These are phyloP conservation scores for Tephrocybe sp. DNA, from an alignment of 768 basidiomycete species.

Conservation along the genomic window DNA sequence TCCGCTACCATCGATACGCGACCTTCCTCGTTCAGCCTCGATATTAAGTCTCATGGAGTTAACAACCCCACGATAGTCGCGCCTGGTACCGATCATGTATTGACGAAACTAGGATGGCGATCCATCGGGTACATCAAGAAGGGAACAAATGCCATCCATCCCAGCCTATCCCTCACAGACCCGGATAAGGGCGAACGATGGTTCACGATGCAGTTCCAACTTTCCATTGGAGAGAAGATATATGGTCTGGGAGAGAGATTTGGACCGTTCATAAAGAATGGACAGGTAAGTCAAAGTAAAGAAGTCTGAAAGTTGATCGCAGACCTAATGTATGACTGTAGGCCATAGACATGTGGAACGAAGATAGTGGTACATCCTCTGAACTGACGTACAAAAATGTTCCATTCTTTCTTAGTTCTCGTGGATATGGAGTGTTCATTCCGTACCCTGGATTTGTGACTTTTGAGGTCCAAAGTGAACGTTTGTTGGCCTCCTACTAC, in stretches of 20 bases:
- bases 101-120: slow-evolving; percentile 30
- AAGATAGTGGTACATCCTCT: slow-evolving; percentile 43
- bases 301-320: neutral
- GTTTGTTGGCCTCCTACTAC: slow-evolving; percentile 27
- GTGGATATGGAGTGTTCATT: slow-evolving; percentile 49
- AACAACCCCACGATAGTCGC: slow-evolving; percentile 22
- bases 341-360: slow-evolving; percentile 43
- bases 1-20: slow-evolving; percentile 28
- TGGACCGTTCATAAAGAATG: slow-evolving; percentile 47
- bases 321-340: neutral
- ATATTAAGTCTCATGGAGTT: slow-evolving; percentile 23
- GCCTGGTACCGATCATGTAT: slow-evolving; percentile 21
- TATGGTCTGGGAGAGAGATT: slow-evolving; percentile 50
- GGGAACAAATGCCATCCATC: slow-evolving; percentile 19
- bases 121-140: slow-evolving; percentile 30
- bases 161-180: slow-evolving; percentile 20
- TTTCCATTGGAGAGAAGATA: slow-evolving; percentile 41
- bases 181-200: slow-evolving; percentile 25
- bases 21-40: slow-evolving; percentile 28
- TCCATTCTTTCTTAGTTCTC: slow-evolving; percentile 37
- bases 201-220: slow-evolving; percentile 36
- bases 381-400: slow-evolving; percentile 35
- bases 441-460: slow-evolving; percentile 46
- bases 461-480: slow-evolving; percentile 44
- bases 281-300: slow-evolving; percentile 30